Evolutionary conservation across 2,329 filamentous ascomycete species (phyloP).

Genomic region (Nemania diffusa): DNA sequence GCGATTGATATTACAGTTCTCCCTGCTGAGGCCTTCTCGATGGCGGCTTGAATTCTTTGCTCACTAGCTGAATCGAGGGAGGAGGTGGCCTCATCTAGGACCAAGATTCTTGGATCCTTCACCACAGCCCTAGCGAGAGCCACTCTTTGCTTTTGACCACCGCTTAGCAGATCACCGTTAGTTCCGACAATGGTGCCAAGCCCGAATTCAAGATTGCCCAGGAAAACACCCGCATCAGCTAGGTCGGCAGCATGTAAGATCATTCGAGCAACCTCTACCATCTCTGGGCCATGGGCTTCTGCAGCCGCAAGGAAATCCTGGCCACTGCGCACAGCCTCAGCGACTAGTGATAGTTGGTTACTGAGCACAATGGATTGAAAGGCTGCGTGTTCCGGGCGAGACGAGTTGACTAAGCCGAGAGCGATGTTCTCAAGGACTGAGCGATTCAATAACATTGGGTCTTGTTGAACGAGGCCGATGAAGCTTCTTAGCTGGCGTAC

Average conservation of each 20-base stretch:
- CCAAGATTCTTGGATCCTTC: conserved; percentile 57
- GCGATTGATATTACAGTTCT: conserved; percentile 76
- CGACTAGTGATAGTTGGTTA: conserved; percentile 60
- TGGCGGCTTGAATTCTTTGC: conserved; percentile 54
- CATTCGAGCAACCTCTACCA: conserved; percentile 62
- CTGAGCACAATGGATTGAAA: conserved; percentile 61
- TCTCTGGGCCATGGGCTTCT: conserved; percentile 54
- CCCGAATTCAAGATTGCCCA: conserved; percentile 59
- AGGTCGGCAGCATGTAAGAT: conserved; percentile 62
- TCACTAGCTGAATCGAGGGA: conserved; percentile 62
- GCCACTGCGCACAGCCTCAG: conserved; percentile 62
- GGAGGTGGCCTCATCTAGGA: conserved; percentile 63
- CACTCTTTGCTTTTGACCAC: conserved; percentile 61
- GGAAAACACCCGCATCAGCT: conserved; percentile 66
- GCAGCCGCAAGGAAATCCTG: conserved; percentile 58
- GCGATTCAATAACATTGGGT: conserved; percentile 49
- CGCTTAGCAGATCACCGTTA: conserved; percentile 57
- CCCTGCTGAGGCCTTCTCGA: conserved; percentile 49
- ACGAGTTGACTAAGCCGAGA: conserved; percentile 51
- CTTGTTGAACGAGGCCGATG: conserved; percentile 50
- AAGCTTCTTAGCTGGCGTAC: conserved; percentile 51
- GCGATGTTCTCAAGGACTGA: conserved; percentile 54
- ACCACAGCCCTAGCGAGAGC: conserved; percentile 60
- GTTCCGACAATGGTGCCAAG: conserved; percentile 57
- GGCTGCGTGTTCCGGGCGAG: conserved; percentile 43